phyloP scores from a whole-genome alignment of 2,329 filamentous ascomycete genomes.

The Fusarium coicis region DNA sequence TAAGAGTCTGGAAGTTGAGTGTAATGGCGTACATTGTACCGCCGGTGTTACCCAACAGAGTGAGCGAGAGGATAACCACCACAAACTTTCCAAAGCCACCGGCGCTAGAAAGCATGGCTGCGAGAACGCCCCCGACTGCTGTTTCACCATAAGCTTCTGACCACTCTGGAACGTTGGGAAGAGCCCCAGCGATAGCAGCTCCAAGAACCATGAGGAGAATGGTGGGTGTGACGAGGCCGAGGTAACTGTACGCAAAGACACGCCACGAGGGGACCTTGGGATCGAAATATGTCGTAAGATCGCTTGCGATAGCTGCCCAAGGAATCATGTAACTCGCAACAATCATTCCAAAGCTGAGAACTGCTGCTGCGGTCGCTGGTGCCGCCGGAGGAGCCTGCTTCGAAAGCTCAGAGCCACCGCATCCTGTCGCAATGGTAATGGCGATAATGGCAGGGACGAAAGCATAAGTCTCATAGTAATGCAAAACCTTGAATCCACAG shows the following conservation, averaged over 20 bases:
- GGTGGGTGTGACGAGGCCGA: slow-evolving; percentile 65
- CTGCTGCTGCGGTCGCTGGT: slow-evolving; percentile 56
- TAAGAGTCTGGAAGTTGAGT: slow-evolving; percentile 71
- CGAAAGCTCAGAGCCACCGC: slow-evolving; percentile 60
- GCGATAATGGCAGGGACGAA: slow-evolving; percentile 66
- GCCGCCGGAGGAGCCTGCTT: slow-evolving; percentile 57
- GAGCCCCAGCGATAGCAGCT: slow-evolving; percentile 71
- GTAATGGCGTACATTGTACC: slow-evolving; percentile 71
- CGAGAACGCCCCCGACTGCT: slow-evolving; percentile 67
- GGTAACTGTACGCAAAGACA: slow-evolving; percentile 67
- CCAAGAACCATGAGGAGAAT: slow-evolving; percentile 71
- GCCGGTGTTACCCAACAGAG: slow-evolving; percentile 68
- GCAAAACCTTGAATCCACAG: slow-evolving; percentile 67
- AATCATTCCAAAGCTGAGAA: slow-evolving; percentile 69
- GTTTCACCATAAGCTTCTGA: slow-evolving; percentile 62
- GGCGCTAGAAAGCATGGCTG: slow-evolving; percentile 66
- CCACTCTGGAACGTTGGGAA: slow-evolving; percentile 65
- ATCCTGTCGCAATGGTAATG: slow-evolving; percentile 65
- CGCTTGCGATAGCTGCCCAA: slow-evolving; percentile 67
- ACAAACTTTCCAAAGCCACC: slow-evolving; percentile 72
- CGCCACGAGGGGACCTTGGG: slow-evolving; percentile 63
- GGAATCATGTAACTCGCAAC: slow-evolving; percentile 73
- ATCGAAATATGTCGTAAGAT: slow-evolving; percentile 70
- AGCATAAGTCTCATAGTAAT: slow-evolving; percentile 67
- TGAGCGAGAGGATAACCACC: slow-evolving; percentile 67